Evolutionary conservation across 305 asterid genomes (phyloP).

Genomic region (Solanum hybrid): DNA sequence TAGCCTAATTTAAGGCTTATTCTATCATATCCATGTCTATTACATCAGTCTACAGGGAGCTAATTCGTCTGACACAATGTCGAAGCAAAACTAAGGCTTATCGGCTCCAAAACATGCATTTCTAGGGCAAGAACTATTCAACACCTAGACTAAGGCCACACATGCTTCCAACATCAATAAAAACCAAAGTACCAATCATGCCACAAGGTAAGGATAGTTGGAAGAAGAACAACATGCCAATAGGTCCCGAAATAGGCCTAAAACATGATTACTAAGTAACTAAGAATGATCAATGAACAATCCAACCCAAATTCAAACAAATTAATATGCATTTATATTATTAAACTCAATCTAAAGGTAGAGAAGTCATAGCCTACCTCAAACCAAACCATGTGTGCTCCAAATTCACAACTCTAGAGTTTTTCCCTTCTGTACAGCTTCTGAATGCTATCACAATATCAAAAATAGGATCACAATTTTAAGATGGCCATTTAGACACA

Average conservation of each 20-base stretch:
- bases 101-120: not conserved
- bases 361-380: not conserved
- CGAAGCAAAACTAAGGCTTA: not conserved
- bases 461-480: not conserved
- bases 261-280: not conserved
- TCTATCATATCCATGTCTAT: not conserved
- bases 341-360: not conserved
- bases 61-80: too few species aligned
- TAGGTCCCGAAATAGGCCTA: not conserved
- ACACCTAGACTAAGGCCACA: not conserved
- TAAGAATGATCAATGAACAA: not conserved
- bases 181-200: not conserved
- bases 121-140: not conserved
- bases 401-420: not conserved
- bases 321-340: too few species aligned
- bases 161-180: not conserved
- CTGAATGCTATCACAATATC: not conserved
- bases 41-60: not conserved
- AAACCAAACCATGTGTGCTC: not conserved
- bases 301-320: not conserved
- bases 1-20: not conserved
- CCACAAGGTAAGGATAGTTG: not conserved
- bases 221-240: not conserved
- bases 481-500: not conserved
- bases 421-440: not conserved